A percentile compares a stretch with the other conserved stretches of the same genome.
Conservation (phyloP, 2,329 filamentous ascomycete genomes). For the Beauveria varroae region DNA sequence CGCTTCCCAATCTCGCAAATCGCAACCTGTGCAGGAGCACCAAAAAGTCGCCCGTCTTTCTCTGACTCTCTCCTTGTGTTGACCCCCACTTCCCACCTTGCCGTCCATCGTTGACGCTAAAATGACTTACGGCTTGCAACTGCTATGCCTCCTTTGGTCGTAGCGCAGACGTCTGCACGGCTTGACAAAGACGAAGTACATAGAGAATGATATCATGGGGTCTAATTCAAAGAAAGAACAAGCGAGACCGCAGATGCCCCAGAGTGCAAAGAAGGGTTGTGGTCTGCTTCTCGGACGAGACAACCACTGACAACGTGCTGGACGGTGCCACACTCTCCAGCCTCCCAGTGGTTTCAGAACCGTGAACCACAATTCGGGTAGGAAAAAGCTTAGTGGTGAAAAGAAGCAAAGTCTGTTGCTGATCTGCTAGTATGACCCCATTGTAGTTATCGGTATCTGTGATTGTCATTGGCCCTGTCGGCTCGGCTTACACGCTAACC, state of each 20-base stretch:
- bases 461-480: background rate
- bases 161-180: slow-evolving; percentile 1
- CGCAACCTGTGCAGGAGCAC: too few species aligned
- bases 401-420: background rate
- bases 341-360: background rate
- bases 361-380: background rate
- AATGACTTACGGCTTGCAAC: too few species aligned
- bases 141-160: background rate
- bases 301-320: too few species aligned
- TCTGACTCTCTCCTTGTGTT: too few species aligned
- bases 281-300: background rate
- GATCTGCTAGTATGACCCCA: background rate
- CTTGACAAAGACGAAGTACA: background rate
- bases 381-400: background rate
- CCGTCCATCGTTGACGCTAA: too few species aligned
- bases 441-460: background rate
- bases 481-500: background rate
- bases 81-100: too few species aligned
- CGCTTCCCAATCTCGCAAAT: too few species aligned
- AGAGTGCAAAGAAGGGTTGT: background rate
- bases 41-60: too few species aligned
- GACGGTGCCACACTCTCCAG: background rate
- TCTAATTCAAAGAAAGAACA: background rate
- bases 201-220: slow-evolving; percentile 5
- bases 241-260: too few species aligned